phyloP scores from a whole-genome alignment of 371 early-diverging fungal species.

The Zychaea mexicana region DNA sequence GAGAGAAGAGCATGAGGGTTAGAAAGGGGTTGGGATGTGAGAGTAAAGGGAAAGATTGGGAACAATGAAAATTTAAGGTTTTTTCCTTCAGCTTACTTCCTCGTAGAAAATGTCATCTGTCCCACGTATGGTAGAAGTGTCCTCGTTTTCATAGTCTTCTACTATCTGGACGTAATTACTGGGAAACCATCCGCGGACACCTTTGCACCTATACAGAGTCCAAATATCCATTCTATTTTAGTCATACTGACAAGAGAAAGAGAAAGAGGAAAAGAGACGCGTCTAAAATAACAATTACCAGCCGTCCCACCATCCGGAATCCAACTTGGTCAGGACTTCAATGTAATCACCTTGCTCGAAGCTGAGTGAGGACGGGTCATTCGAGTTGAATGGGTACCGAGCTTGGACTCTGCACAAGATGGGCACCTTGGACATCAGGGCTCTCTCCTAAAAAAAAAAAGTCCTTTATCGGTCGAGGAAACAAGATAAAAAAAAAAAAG shows the following conservation, averaged over 20 bases:
- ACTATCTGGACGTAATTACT: slow-evolving; percentile 74
- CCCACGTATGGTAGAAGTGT: slow-evolving; percentile 4
- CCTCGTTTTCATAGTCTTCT: slow-evolving; percentile 36
- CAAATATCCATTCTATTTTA: no score
- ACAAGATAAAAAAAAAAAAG: background rate
- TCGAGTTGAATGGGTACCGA: slow-evolving; percentile 79
- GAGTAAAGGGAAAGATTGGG: background rate
- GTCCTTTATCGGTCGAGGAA: background rate
- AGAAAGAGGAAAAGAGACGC: no score
- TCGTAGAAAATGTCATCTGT: background rate
- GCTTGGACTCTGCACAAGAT: slow-evolving; percentile 59
- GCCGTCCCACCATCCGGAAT: slow-evolving; percentile 95
- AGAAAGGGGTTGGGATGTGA: background rate
- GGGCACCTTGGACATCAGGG: slow-evolving; percentile 18
- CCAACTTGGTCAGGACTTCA: slow-evolving; percentile 79
- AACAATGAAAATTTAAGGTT: slow-evolving; percentile 7
- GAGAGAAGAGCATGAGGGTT: background rate
- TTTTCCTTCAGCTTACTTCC: slow-evolving; percentile 2
- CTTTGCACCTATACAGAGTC: slow-evolving; percentile 50
- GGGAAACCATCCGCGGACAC: slow-evolving; percentile 86
- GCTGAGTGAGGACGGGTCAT: slow-evolving; percentile 61
- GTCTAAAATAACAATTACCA: slow-evolving; percentile 35
- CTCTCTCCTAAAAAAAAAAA: no score
- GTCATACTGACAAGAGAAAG: no score
- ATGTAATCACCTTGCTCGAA: slow-evolving; percentile 84